Percentiles rank a stretch among this genome's conserved stretches.
Evolutionary conservation across 2,329 filamentous ascomycete species (phyloP).

Genomic region (Raffaelea arxii): DNA sequence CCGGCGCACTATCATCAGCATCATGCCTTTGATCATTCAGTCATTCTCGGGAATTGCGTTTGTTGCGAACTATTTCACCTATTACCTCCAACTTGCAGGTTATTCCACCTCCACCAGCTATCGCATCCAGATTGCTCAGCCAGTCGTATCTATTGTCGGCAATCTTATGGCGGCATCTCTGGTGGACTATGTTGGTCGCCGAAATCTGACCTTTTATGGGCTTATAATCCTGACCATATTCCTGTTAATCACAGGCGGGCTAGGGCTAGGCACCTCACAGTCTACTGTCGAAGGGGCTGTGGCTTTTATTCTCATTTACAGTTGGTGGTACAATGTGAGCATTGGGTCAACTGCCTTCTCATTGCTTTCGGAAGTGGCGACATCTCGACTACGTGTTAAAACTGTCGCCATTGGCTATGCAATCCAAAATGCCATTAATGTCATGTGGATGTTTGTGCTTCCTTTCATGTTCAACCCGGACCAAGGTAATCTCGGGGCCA

Average conservation of each 20-base stretch:
- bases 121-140: slow-evolving; percentile 23
- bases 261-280: slow-evolving; percentile 16
- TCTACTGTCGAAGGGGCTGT: slow-evolving; percentile 18
- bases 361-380: slow-evolving; percentile 27
- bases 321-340: slow-evolving; percentile 28
- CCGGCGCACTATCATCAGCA: slow-evolving; percentile 42
- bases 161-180: slow-evolving; percentile 29
- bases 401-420: slow-evolving; percentile 29
- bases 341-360: slow-evolving; percentile 30
- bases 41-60: slow-evolving; percentile 23
- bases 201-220: slow-evolving; percentile 25
- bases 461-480: slow-evolving; percentile 15
- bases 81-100: slow-evolving; percentile 32
- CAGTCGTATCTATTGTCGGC: slow-evolving; percentile 26
- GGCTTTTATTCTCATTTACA: slow-evolving; percentile 27
- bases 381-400: slow-evolving; percentile 26
- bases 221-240: slow-evolving; percentile 24
- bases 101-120: slow-evolving; percentile 22
- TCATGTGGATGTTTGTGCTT: slow-evolving; percentile 12
- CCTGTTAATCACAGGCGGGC: slow-evolving; percentile 27
- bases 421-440: slow-evolving; percentile 18
- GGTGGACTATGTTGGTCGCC: slow-evolving; percentile 26
- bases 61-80: slow-evolving; percentile 27
- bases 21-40: slow-evolving; percentile 20
- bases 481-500: slow-evolving; percentile 22